Evolutionary conservation across 2,329 filamentous ascomycete species (phyloP), one percentile per base, ranked within the genome.

Genomic region (Aspergillus intermedius): DNA sequence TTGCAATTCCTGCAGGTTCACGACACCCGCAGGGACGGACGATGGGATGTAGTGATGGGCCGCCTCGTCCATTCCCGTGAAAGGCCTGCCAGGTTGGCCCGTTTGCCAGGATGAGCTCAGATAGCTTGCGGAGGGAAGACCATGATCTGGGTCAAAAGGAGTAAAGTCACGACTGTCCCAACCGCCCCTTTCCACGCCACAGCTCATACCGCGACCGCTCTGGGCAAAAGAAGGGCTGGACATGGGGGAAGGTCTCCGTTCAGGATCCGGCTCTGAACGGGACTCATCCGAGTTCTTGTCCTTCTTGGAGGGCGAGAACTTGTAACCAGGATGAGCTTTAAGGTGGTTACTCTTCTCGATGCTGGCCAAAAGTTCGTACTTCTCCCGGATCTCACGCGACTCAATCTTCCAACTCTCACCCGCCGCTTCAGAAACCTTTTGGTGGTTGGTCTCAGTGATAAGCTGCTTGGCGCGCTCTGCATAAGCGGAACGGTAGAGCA

Each of bases 401-500:
- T 97, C 93, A 59, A 89, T 71, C 4, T 82, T 81, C 93, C 93
- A 98, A 61, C 88, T 91, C 48, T 82, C 76, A 23, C 91, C 93
- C 49, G 88, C 89, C n/a, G 93, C 82, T 42, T 84, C 82, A 2
- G 91, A 97, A 22, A 97, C 87, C 32, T 93, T 76, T 67, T 98
- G 91, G 67, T 98, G 91, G 70, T 97, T 96, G 68, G 93, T 91
- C 60, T 93, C 83, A 12, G 81, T 75, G 59, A 87, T 88, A 76
- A 84, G 88, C 45, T 81, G 77, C 69, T 95, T 95, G 50, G 88
- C 88, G 28, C 90, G 79, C 53, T 93, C 87, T 51, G 94, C 88
- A 64, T 88, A 96, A 5, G 89, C 88, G 56, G 93, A 95, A 39
- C 93, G 86, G 68, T 98, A 98, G 45, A 98, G 76, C 86, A 98